Conservation (phyloP, 1,284 basidiomycete species). For the Leccinum subrobustum region DNA sequence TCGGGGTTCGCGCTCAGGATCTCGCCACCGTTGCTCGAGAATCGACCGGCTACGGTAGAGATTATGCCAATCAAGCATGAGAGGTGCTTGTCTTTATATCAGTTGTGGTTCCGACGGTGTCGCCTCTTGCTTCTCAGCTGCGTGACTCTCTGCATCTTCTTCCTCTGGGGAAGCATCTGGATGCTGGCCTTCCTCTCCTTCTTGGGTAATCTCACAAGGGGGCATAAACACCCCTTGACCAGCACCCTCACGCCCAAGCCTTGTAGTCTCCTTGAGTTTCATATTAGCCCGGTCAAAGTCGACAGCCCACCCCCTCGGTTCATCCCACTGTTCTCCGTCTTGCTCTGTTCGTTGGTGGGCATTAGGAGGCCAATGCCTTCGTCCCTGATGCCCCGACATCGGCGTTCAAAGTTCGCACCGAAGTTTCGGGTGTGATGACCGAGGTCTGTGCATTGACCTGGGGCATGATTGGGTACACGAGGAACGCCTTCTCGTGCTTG, state of each 20-base stretch:
- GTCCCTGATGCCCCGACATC: conserved; percentile 27
- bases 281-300: conserved; percentile 33
- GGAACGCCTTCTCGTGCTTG: conserved; percentile 63
- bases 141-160: conserved; percentile 2
- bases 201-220: conserved; percentile 11
- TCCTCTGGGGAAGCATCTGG: conserved; percentile 10
- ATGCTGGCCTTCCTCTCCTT: conserved; percentile 5
- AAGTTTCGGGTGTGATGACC: conserved; percentile 20
- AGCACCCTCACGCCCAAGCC: conserved; percentile 13
- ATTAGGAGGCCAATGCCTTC: conserved; percentile 34
- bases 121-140: conserved; percentile 11
- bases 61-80: conserved; percentile 56
- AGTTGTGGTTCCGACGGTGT: conserved; percentile 15
- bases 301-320: conserved; percentile 32
- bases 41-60: conserved; percentile 56
- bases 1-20: conserved; percentile 46
- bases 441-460: conserved; percentile 12
- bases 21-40: conserved; percentile 59
- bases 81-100: conserved; percentile 32
- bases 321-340: conserved; percentile 31
- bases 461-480: conserved; percentile 30
- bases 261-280: conserved; percentile 24
- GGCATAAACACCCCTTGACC: conserved; percentile 22
- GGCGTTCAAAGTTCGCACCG: conserved; percentile 25
- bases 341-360: conserved; percentile 27